These are phyloP conservation scores for Terfezia claveryi DNA, from an alignment of 495 filamentous ascomycete species.

Conservation along the genomic window DNA sequence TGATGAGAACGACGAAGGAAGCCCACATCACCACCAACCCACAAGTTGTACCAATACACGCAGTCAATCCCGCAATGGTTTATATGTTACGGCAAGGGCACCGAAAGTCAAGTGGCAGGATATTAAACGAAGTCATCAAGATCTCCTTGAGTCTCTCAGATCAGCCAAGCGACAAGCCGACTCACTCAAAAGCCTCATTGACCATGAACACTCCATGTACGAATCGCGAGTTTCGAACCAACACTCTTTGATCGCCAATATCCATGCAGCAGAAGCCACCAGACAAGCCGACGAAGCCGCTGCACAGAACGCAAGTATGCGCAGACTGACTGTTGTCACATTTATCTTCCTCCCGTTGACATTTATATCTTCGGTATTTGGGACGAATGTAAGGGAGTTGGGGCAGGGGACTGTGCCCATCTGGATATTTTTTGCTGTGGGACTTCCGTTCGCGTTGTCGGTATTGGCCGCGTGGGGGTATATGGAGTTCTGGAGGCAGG, in stretches of 20 bases:
- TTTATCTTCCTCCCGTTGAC: not conserved
- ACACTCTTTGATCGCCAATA: not conserved
- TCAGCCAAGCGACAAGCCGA: not conserved
- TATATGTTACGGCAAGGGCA: not conserved
- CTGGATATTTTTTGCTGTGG: not conserved
- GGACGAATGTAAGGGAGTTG: not conserved
- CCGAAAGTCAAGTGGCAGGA: not conserved
- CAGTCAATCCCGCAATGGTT: not conserved
- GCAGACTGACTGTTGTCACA: not conserved
- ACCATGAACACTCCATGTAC: not conserved
- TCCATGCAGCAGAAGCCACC: not conserved
- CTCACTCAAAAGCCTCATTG: not conserved
- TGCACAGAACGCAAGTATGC: not conserved
- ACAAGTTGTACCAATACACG: not conserved
- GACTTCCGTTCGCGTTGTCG: not conserved
- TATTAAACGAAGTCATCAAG: not conserved
- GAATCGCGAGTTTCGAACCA: not conserved
- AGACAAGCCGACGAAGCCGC: not conserved
- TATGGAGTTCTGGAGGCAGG: not conserved
- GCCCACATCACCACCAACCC: not conserved
- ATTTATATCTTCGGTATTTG: not conserved
- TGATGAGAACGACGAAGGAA: not conserved
- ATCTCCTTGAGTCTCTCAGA: not conserved
- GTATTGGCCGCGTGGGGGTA: not conserved
- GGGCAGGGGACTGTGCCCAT: not conserved